Base-by-base conservation (phyloP, 352 stramenopile species). In the Pythium rhizo-oryzae region DNA sequence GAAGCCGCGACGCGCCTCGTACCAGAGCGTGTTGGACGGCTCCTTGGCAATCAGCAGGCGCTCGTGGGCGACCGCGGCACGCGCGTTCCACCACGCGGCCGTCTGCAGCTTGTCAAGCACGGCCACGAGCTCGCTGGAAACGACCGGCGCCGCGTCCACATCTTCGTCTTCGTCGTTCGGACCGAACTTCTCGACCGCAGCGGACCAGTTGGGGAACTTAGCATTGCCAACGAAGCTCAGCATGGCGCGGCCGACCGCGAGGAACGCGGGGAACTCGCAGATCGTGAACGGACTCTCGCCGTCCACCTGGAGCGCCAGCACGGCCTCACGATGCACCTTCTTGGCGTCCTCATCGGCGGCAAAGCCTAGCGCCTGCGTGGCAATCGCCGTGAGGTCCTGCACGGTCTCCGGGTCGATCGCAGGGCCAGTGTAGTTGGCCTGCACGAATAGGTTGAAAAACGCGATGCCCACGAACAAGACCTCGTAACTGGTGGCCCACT, bases 391-490 rank as follows among this genome's bases (percentile, higher is more conserved):
- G 52, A 92, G 72, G 67, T 91, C 83, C 35, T 65, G 54, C 13
- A 94, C 62, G 30, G 71, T 61, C 51, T 72, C 67, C 19, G 75
- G 74, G 43, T 92, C 83, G 49, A 94, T 82, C 16, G 87, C 84
- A 9, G 87, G 87, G 21, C 87, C 84, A 4, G 87, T 93, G 74
- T 94, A 94, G 61, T 94, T 93, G 21, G 84, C 79, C 51, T 94
- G 85, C 44, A 93, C 84, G 59, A 91, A 94, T 68, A 93, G 79
- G 59, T 89, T 81, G 57, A 94, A 80, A 61, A 91, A 82, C 15
- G 84, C 80, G 0, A 90, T 59, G 15, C 77, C 87, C 16, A 83
- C 51, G 56, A 89, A 88, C 12, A 93, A 52, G 13, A 93, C 65
- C 53, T 90, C 72, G 53, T 92, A 92, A 16, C 62, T 74, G 8